Evolutionary conservation across 1,139 yeast species (phyloP).

Genomic region (Hyphopichia pseudoburtonii): DNA sequence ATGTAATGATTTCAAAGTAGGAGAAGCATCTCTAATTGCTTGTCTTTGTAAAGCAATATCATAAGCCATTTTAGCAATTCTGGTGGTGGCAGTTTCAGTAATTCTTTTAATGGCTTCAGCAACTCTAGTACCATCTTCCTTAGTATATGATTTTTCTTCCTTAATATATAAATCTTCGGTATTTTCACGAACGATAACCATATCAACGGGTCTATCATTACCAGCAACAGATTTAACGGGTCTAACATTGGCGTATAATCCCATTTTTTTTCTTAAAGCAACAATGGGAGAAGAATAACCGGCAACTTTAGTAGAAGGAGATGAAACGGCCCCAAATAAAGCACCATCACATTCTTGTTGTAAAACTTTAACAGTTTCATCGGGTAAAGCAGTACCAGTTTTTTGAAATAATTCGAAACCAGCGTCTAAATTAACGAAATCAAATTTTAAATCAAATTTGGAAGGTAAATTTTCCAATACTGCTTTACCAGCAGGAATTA

Average conservation of each 20-base stretch:
- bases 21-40: conserved; percentile 65
- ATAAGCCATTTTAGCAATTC: conserved; percentile 87
- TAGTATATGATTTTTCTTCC: conserved; percentile 76
- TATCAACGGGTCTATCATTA: conserved; percentile 83
- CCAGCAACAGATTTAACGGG: conserved; percentile 94
- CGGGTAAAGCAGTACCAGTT: conserved; percentile 95
- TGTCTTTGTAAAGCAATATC: conserved; percentile 93
- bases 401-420: conserved; percentile 91
- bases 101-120: conserved; percentile 98
- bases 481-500: conserved; percentile 90
- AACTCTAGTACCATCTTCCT: conserved; percentile 73
- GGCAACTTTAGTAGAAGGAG: conserved; percentile 89
- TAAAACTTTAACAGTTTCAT: conserved; percentile 80
- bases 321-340: conserved; percentile 93
- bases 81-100: conserved; percentile 79
- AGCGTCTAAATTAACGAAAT: conserved; percentile 85
- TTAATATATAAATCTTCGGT: conserved; percentile 96
- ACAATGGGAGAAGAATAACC: conserved; percentile 99
- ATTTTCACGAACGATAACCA: conserved; percentile 97
- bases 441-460: conserved; percentile 72
- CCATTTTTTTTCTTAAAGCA: conserved; percentile 92
- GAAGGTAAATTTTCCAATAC: conserved; percentile 80
- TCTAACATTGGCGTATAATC: conserved; percentile 93
- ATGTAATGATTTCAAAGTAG: conserved; percentile 43
- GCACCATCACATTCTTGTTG: conserved; percentile 92